Base-by-base conservation (phyloP, 352 stramenopile genomes). In the Peronospora tabacina region DNA sequence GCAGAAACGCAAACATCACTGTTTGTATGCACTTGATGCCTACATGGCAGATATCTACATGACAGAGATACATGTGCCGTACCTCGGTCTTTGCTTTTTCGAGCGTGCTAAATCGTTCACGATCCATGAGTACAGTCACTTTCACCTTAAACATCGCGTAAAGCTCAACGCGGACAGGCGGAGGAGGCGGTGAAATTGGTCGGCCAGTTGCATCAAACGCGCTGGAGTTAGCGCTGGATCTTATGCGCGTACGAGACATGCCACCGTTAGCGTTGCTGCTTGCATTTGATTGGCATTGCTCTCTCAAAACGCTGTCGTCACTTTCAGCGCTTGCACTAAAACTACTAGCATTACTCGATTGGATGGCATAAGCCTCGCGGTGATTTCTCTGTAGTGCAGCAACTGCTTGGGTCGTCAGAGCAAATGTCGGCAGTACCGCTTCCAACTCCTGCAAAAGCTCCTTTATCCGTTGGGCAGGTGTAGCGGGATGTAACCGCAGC, bases 81-180 rank as follows among this genome's bases (percentile, higher is more conserved):
- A 89, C 78, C 70, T 89, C 64, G 0, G 78, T 86, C 44, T 81
- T 87, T 10, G 64, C 75, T 1, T 52, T 51, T 42, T 90, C 78
- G 6, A 86, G 47, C 0, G 74, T 74, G 19, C 53, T 40, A 37
- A 87, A 90, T 8, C 63, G 62, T 26, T 61, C 50, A 2, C 62
- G 68, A 45, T 87, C 74, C 20, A 87, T 66, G 2, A 66, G 58
- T 16, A 90, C 58, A 32, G 58, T 69, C n/a, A 86, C 59, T 58
- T 82, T 86, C 10, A 90, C 53, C 29, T 54, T 46, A 26, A 84
- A 80, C 74, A 90, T 79, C 10, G 66, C 61, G 39, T 70, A 49
- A 5, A 81, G 60, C 15, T 75, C 69, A 33, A 83, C 67, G 47
- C 67, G 62, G 29, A 70, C 57, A 13, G 61, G 61, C 0, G 50